Conservation (phyloP, 768 basidiomycete genomes). For the Holtermanniella nyarrowii region DNA sequence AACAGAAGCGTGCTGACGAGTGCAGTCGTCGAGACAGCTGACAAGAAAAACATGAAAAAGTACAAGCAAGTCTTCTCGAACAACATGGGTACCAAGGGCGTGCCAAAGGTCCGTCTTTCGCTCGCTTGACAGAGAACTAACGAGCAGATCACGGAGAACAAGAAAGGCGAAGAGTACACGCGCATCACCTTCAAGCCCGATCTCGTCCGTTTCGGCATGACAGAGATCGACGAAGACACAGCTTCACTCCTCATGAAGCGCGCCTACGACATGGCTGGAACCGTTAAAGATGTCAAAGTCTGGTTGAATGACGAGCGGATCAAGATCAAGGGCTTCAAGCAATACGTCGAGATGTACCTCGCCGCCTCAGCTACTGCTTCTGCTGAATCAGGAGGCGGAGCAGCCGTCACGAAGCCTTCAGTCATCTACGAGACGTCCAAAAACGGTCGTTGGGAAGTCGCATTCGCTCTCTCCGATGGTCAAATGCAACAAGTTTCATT, state of each 20-base stretch:
- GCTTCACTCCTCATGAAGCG: slow-evolving; percentile 79
- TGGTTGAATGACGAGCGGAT: slow-evolving; percentile 82
- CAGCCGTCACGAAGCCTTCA: slow-evolving; percentile 61
- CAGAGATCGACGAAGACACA: slow-evolving; percentile 76
- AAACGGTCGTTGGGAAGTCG: slow-evolving; percentile 77
- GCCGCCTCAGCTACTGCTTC: slow-evolving; percentile 63
- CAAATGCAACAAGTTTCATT: slow-evolving; percentile 90
- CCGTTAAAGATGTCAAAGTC: slow-evolving; percentile 83
- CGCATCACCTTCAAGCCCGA: slow-evolving; percentile 88
- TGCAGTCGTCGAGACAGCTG: slow-evolving; percentile 74
- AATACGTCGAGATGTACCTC: slow-evolving; percentile 91
- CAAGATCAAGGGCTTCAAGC: slow-evolving; percentile 88
- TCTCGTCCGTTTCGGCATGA: slow-evolving; percentile 82
- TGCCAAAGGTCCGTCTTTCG: slow-evolving; percentile 52
- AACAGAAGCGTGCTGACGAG: not conserved
- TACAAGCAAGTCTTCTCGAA: slow-evolving; percentile 90
- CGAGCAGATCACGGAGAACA: slow-evolving; percentile 69
- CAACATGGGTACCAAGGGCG: slow-evolving; percentile 81
- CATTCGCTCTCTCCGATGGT: slow-evolving; percentile 87
- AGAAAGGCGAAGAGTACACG: slow-evolving; percentile 80
- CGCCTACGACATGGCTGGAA: slow-evolving; percentile 96
- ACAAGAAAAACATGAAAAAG: slow-evolving; percentile 72
- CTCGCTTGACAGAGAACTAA: slow-evolving; percentile 2
- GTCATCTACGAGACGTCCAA: slow-evolving; percentile 72
- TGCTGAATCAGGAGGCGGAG: slow-evolving; percentile 63